Evolutionary conservation across 2,329 filamentous ascomycete species (phyloP).

Genomic region (Thielaviopsis ethacetica): DNA sequence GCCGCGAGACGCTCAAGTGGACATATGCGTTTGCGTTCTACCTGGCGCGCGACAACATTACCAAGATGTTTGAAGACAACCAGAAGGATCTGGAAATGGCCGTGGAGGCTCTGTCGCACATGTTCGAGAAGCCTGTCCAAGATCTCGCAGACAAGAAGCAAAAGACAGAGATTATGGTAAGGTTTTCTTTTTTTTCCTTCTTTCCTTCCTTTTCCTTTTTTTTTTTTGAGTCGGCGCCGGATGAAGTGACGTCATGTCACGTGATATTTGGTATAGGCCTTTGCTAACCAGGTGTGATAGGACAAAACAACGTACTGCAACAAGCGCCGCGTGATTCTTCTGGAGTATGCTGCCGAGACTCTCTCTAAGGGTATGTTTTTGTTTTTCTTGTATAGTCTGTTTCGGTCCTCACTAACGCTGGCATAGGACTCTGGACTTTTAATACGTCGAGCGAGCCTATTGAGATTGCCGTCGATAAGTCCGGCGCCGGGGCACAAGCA

Average conservation of each 20-base stretch:
- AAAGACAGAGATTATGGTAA: slow-evolving; percentile 79
- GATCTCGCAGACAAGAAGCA: slow-evolving; percentile 75
- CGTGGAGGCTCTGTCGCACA: slow-evolving; percentile 90
- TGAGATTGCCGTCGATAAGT: neutral
- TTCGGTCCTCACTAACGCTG: neutral
- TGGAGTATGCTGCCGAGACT: slow-evolving; percentile 87
- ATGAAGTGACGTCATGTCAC: slow-evolving; percentile 6
- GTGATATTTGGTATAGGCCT: neutral
- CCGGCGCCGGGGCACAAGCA: neutral
- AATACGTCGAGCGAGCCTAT: slow-evolving; percentile 9
- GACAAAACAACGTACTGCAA: slow-evolving; percentile 97
- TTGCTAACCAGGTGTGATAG: slow-evolving; percentile 1
- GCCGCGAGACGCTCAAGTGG: slow-evolving; percentile 98
- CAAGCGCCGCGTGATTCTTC: slow-evolving; percentile 71
- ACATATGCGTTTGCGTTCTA: slow-evolving; percentile 98
- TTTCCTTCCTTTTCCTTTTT: too few relatives aligned
- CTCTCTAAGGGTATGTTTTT: slow-evolving; percentile 54
- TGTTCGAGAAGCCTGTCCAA: slow-evolving; percentile 94
- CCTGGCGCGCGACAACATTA: slow-evolving; percentile 85
- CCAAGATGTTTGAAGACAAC: slow-evolving; percentile 96
- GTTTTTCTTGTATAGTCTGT: neutral
- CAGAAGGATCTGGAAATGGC: slow-evolving; percentile 97
- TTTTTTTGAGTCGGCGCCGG: too few relatives aligned
- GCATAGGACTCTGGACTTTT: slow-evolving; percentile 11
- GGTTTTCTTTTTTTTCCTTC: too few relatives aligned